These are phyloP conservation scores for Coffea eugenioides DNA, from an alignment of 257 asterid species.

Conservation along the genomic window DNA sequence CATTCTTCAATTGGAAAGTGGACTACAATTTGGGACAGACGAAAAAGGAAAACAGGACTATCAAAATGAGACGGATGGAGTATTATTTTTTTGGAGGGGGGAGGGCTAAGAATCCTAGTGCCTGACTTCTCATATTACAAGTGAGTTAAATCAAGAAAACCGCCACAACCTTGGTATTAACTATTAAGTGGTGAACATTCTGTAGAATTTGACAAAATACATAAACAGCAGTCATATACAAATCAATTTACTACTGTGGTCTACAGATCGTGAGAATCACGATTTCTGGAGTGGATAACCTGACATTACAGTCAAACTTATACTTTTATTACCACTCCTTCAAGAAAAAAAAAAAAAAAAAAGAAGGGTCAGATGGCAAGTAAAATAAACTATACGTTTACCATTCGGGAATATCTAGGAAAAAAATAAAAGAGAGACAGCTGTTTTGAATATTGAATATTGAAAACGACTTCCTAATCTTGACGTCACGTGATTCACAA, in stretches of 20 bases:
- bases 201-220: neutral
- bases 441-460: neutral
- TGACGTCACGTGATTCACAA: neutral
- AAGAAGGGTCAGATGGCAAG: neutral
- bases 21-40: too few relatives aligned
- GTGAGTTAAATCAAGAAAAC: neutral
- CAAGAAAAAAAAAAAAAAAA: too few relatives aligned
- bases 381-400: neutral
- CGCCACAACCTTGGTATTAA: neutral
- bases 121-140: neutral
- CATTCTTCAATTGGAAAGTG: too few relatives aligned
- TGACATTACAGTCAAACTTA: neutral
- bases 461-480: neutral
- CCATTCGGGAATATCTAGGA: neutral
- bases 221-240: neutral
- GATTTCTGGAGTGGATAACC: neutral
- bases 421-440: neutral
- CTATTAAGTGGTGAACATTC: neutral
- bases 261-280: neutral
- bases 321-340: neutral
- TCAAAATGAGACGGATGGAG: too few relatives aligned
- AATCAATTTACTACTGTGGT: neutral
- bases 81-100: too few relatives aligned
- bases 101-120: neutral
- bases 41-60: too few relatives aligned